Evolutionary conservation across 2,329 filamentous ascomycete species (phyloP).

Genomic region (Clonostachys sp.): DNA sequence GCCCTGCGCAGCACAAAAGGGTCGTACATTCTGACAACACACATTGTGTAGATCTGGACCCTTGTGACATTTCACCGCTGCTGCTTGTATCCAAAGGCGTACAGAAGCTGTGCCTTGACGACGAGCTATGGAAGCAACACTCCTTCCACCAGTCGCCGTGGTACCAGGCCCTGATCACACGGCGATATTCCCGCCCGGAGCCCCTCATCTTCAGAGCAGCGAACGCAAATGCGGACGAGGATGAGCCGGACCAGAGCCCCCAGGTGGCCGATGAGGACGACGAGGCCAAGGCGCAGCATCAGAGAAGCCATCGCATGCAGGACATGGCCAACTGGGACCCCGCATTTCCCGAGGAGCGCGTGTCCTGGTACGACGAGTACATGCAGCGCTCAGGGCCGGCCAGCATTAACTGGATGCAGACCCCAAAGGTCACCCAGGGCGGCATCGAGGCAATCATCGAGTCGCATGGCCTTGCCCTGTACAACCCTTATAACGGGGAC

Average conservation of each 20-base stretch:
- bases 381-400: slow-evolving; percentile 75
- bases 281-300: slow-evolving; percentile 8
- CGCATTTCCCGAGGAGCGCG: slow-evolving; percentile 62
- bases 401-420: slow-evolving; percentile 72
- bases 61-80: slow-evolving; percentile 48
- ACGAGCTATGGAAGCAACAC: slow-evolving; percentile 69
- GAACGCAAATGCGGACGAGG: not conserved
- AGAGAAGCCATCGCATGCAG: slow-evolving; percentile 25
- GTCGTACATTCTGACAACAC: slow-evolving; percentile 9
- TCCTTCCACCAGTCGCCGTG: slow-evolving; percentile 70
- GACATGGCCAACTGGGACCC: slow-evolving; percentile 82
- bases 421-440: slow-evolving; percentile 41
- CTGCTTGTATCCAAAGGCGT: slow-evolving; percentile 67
- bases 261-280: slow-evolving; percentile 25
- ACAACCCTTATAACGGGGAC: slow-evolving; percentile 46
- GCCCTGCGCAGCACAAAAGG: slow-evolving; percentile 7
- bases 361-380: slow-evolving; percentile 87
- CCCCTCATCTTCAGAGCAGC: not conserved
- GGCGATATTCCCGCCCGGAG: slow-evolving; percentile 20
- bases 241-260: not conserved
- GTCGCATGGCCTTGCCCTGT: slow-evolving; percentile 68
- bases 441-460: slow-evolving; percentile 49
- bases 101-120: slow-evolving; percentile 65
- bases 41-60: slow-evolving; percentile 23
- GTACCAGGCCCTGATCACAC: slow-evolving; percentile 52